phyloP scores from a whole-genome alignment of 228 moss, liverwort and hornwort genomes.

The Sphagnum fallax region DNA sequence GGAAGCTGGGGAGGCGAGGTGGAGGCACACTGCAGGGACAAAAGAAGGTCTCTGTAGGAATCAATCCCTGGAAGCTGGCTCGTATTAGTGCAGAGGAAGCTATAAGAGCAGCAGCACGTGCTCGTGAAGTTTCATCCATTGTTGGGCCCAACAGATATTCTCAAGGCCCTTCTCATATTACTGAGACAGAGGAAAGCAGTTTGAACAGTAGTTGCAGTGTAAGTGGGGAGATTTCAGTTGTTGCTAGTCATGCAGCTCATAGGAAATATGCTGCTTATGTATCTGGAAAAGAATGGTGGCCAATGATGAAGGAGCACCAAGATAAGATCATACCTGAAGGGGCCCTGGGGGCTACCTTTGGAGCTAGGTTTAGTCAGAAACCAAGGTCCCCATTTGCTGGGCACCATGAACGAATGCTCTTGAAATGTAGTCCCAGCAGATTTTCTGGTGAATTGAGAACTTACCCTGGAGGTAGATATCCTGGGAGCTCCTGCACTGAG shows the following conservation, averaged over 20 bases:
- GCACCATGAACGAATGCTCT: slow-evolving; percentile 5
- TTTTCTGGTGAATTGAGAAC: slow-evolving; percentile 32
- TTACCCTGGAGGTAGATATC: slow-evolving; percentile 39
- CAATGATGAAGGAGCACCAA: slow-evolving; percentile 21
- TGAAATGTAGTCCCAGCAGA: slow-evolving; percentile 32
- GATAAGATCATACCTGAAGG: slow-evolving; percentile 5
- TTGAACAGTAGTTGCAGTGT: slow-evolving; percentile 52
- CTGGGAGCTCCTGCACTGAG: slow-evolving; percentile 37
- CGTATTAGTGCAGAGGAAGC: slow-evolving; percentile 35
- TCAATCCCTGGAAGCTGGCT: slow-evolving; percentile 75
- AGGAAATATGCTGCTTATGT: slow-evolving; percentile 38
- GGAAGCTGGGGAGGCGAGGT: slow-evolving; percentile 20
- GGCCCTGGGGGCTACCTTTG: neutral
- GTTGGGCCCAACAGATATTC: slow-evolving; percentile 35
- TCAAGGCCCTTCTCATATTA: slow-evolving; percentile 30
- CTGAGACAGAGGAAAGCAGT: slow-evolving; percentile 78
- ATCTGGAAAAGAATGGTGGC: slow-evolving; percentile 33
- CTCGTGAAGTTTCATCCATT: slow-evolving; percentile 53
- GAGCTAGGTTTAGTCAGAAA: neutral
- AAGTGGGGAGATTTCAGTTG: slow-evolving; percentile 55
- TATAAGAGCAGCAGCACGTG: slow-evolving; percentile 29
- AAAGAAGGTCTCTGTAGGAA: slow-evolving; percentile 45
- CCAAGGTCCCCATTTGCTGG: slow-evolving; percentile 6
- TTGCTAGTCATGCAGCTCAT: slow-evolving; percentile 45
- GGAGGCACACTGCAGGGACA: slow-evolving; percentile 17